Base-by-base conservation (phyloP, 2,329 filamentous ascomycete species). In the Claviceps digitariae region DNA sequence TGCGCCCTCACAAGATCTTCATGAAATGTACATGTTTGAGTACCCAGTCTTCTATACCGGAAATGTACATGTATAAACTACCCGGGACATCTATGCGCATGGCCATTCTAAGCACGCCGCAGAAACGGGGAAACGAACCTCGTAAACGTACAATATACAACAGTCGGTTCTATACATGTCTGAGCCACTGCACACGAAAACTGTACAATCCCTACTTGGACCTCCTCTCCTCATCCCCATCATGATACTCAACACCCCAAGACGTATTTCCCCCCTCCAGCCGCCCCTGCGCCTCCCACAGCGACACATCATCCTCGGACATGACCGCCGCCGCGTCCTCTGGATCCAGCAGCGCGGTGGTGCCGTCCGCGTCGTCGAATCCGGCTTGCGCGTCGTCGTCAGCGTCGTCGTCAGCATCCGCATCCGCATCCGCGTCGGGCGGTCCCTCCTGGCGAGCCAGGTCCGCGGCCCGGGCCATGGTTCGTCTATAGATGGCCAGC, bases 401-500 rank as follows among this genome's bases (percentile, higher is more conserved):
- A 9, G 10, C 9, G 31, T 34, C 31, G 66, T 70, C 65, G 38
- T 67, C 68, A 20, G 56, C 58, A 40, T n/a, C n/a, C n/a, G 55
- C 57, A 1, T 56, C 60, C 17, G 56, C 56, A 2, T 57, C 59
- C 13, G 55, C 43, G 17, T n/a, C 44, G 23, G 15, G 23, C 2
- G 5, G 55, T 23, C 61, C 68, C 49, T 74, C 73, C 50, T 75
- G 73, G 44, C 70, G 65, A 13, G 74, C 76, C 36, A 84, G 70
- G 66, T 82, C 76, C 50, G 74, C 75, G 20, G 81, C 81, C 51
- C 81, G 74, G 43, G 78, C 74, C 75, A 84, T 82, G 53, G 81
- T 84, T 55, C 79, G 75, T 52, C 77, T 78, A 72, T 95, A 98
- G 65, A 98, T 94, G 68, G 94, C 75, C 68, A 82, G 86, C 17